A percentile compares a stretch with the other conserved stretches of the same genome.
Conservation (phyloP, 441 rosid genomes). For the Raphanus hybrid region DNA sequence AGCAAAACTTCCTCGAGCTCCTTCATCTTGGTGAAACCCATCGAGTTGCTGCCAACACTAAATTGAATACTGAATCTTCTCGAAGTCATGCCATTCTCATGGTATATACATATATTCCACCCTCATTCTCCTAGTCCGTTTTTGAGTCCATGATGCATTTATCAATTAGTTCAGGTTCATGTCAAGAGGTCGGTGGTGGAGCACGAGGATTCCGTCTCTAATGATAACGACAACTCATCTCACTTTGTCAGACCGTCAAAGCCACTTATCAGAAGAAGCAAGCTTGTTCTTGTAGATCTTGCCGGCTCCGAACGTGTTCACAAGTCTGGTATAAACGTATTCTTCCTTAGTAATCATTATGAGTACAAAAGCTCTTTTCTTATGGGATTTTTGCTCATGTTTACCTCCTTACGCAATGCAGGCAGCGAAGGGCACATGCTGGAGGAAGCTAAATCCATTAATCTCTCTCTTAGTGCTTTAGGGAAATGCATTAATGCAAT, state of each 20-base stretch:
- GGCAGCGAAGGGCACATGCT: slow-evolving; percentile 99
- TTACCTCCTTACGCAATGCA: slow-evolving; percentile 47
- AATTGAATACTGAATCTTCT: slow-evolving; percentile 95
- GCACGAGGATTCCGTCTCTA: slow-evolving; percentile 55
- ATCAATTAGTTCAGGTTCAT: slow-evolving; percentile 66
- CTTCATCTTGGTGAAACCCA: slow-evolving; percentile 93
- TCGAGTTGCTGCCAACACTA: slow-evolving; percentile 96
- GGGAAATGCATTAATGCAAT: slow-evolving; percentile 99
- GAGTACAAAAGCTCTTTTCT: slow-evolving; percentile 21
- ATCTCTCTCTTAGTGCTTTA: slow-evolving; percentile 96
- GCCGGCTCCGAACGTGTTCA: slow-evolving; percentile 99
- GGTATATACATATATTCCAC: slow-evolving; percentile 50
- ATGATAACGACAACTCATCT: slow-evolving; percentile 61
- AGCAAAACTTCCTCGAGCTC: slow-evolving; percentile 78
- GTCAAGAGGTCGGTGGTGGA: slow-evolving; percentile 84
- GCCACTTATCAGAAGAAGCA: slow-evolving; percentile 90
- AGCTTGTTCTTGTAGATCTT: slow-evolving; percentile 92
- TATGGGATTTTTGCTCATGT: slow-evolving; percentile 19
- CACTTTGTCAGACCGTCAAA: slow-evolving; percentile 74
- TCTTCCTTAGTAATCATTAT: not conserved
- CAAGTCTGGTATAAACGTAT: slow-evolving; percentile 74
- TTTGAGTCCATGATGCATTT: slow-evolving; percentile 36
- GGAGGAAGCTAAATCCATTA: slow-evolving; percentile 98
- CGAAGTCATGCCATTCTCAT: slow-evolving; percentile 98
- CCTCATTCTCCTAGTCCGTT: slow-evolving; percentile 6